Evolutionary conservation across 768 basidiomycete species (phyloP), one percentile per base, ranked within the genome.

Genomic region (Rhodotorula diobovata): DNA sequence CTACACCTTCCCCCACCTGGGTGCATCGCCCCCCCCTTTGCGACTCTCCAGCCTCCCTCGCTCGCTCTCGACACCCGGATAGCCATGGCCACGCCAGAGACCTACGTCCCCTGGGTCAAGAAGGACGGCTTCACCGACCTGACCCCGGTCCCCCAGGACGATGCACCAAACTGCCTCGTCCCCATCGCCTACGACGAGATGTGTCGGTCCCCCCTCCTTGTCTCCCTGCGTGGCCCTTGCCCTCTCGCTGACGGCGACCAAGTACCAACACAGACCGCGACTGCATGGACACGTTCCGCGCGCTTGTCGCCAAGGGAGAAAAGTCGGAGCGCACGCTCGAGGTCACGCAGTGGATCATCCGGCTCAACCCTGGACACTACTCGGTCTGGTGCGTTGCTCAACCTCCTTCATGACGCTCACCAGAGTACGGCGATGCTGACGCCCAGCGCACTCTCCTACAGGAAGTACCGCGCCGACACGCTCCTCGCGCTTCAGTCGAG

Each of bases 261-360:
- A n/a, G n/a, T n/a, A n/a, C n/a, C n/a, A n/a, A n/a, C n/a, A n/a
- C 75, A 97, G 94, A 98, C 82, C 90, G 88, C 73, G 93, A 95
- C 81, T 92, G 90, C 2, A 93, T 93, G 66, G 86, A 90, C 77
- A 93, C 93, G 81, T 93, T 98, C 79, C 88, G 95, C 62, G 93
- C 87, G 0, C 84, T 98, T 69, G 85, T 90, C 54, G 87, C 87
- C 77, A 81, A 82, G 0, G 86, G 86, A 8, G 95, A 98, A 83
- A 87, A 87, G 82, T 92, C 88, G 71, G 81, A 84, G 30, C 84
- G 95, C 46, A 93, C 89, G 20, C 85, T 99, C 63, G 85, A 89
- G 76, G 84, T 99, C 41, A 99, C 96, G 1, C 91, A 95, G 80
- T 83, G 83, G 50, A 87, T 98, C 76, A 95, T 99, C 73, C 85